Evolutionary conservation across 805 yeast genomes (phyloP).

Genomic region (Candida lessepsii): DNA sequence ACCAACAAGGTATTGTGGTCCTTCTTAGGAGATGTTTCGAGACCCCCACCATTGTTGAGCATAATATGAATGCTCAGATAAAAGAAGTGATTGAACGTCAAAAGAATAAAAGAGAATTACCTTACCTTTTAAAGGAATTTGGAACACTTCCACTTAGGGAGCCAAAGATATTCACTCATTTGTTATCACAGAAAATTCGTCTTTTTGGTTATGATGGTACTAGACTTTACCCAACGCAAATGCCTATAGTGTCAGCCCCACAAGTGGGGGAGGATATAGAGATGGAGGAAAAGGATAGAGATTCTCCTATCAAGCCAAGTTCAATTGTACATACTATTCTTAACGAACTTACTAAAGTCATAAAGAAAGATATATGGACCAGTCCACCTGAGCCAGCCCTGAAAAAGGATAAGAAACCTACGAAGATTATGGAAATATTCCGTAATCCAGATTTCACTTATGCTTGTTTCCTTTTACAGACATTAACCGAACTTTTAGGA

Average conservation of each 20-base stretch:
- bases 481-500: slow-evolving; percentile 66
- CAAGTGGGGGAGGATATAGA: slow-evolving; percentile 25
- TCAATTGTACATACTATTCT: slow-evolving; percentile 66
- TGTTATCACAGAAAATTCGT: slow-evolving; percentile 40
- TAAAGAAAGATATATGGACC: slow-evolving; percentile 37
- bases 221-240: slow-evolving; percentile 20
- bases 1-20: slow-evolving; percentile 30
- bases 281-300: slow-evolving; percentile 20
- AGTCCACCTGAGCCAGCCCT: slow-evolving; percentile 26
- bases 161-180: slow-evolving; percentile 48
- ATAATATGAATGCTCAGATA: slow-evolving; percentile 52
- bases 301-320: slow-evolving; percentile 24
- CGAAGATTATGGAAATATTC: slow-evolving; percentile 29
- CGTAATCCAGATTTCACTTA: slow-evolving; percentile 61
- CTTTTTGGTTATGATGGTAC: slow-evolving; percentile 44
- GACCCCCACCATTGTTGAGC: slow-evolving; percentile 46
- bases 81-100: slow-evolving; percentile 25
- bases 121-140: slow-evolving; percentile 48
- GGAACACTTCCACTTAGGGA: slow-evolving; percentile 48
- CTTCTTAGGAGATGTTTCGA: slow-evolving; percentile 73
- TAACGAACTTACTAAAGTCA: slow-evolving; percentile 57
- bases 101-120: slow-evolving; percentile 42
- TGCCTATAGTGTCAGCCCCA: slow-evolving; percentile 19
- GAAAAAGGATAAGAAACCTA: slow-evolving; percentile 21
- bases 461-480: slow-evolving; percentile 64